Percentiles rank a stretch among this genome's conserved stretches.
phyloP scores from a whole-genome alignment of 305 asterid species.

The Solanum hybrid region DNA sequence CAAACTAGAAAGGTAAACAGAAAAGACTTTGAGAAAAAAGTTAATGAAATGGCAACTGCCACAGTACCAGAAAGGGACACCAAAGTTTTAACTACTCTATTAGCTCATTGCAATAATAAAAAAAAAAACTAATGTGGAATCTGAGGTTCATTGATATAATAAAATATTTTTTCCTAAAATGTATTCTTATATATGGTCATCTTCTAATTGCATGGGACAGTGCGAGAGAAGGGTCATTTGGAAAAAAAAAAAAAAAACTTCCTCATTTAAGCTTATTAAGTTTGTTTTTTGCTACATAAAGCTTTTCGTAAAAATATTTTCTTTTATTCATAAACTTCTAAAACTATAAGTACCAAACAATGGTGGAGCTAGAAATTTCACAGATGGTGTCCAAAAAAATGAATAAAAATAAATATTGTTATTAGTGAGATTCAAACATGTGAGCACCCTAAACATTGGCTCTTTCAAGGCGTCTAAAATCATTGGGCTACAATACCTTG shows the following conservation, averaged over 20 bases:
- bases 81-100: not conserved
- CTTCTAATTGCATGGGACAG: not conserved
- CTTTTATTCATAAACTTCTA: not conserved
- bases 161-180: not conserved
- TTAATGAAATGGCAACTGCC: not conserved
- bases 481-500: not conserved
- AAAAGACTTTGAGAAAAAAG: not conserved
- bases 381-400: no score
- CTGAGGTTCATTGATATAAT: not conserved
- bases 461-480: not conserved
- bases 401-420: no score
- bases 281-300: not conserved
- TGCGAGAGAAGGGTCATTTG: not conserved
- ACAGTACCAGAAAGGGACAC: not conserved
- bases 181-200: not conserved
- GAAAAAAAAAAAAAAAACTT: no score
- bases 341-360: not conserved
- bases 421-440: not conserved
- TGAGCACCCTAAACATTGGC: not conserved
- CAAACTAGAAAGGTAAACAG: not conserved
- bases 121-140: not conserved
- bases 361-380: no score
- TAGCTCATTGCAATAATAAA: not conserved
- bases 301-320: not conserved
- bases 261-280: not conserved